These are phyloP conservation scores for Saturnispora galanensis DNA, from an alignment of 805 yeast species.

Conservation along the genomic window DNA sequence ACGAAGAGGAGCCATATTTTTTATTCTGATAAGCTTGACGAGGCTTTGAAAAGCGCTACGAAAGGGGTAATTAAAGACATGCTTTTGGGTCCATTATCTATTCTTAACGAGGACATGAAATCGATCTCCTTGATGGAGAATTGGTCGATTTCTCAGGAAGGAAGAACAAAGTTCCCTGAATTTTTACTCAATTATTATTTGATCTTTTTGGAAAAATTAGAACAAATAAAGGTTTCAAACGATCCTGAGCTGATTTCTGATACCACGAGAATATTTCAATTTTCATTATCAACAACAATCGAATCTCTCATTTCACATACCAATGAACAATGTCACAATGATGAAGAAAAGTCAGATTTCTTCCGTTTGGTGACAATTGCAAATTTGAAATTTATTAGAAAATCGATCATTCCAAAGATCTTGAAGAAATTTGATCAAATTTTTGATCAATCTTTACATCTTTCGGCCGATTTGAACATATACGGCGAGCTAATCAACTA, in stretches of 20 bases:
- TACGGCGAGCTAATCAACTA: constrained; percentile 36
- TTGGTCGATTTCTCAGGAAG: constrained; percentile 27
- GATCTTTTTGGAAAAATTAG: constrained; percentile 26
- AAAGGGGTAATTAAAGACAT: constrained; percentile 19
- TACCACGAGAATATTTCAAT: constrained; percentile 27
- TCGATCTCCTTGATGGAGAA: constrained; percentile 27
- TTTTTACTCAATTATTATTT: constrained; percentile 31
- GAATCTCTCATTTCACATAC: constrained; percentile 39
- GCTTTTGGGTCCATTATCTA: constrained; percentile 20
- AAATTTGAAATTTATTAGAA: constrained; percentile 41
- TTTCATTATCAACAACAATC: constrained; percentile 26
- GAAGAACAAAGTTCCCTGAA: constrained; percentile 30
- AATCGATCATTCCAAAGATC: constrained; percentile 37
- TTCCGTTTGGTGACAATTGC: constrained; percentile 34
- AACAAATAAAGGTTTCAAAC: constrained; percentile 14
- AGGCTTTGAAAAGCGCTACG: constrained; percentile 8
- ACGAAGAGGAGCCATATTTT: constrained; percentile 32
- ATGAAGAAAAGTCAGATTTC: constrained; percentile 19
- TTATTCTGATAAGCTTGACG: constrained; percentile 27
- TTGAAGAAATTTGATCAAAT: constrained; percentile 40
- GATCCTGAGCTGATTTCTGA: constrained; percentile 16
- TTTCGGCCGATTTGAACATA: constrained; percentile 33
- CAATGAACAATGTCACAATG: constrained; percentile 3
- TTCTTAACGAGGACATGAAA: constrained; percentile 20
- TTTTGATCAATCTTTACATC: constrained; percentile 36